Evolutionary conservation across 139 green algal genomes (phyloP), one percentile per base, ranked within the genome.

Genomic region (Medakamo hakoo): DNA sequence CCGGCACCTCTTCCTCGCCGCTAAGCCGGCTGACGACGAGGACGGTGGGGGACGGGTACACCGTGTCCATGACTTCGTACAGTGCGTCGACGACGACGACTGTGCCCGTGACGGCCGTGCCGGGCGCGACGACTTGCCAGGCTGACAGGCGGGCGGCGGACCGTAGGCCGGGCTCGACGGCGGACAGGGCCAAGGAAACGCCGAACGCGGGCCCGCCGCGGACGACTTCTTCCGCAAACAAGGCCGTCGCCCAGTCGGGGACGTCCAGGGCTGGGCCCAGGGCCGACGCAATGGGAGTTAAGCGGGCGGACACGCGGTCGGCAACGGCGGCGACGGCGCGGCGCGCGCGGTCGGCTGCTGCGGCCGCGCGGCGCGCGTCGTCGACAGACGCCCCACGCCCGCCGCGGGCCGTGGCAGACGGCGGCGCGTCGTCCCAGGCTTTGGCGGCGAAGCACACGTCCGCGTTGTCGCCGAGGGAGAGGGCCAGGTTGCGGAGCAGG

Each of bases 381-480:
- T 95, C 88, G 61, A 85, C 82, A 55, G 27, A 76, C 55, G 82
- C 77, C 25, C 71, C 71, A 26, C 74, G 69, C n/a, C 86, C 85
- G 20, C 63, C 63, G 62, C 76, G 75, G 25, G 92, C 65, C 2
- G 59, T 65, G 16, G 48, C 32, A 21, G 40, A 52, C 9, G 40
- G 16, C 40, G 87, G 85, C 68, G 94, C 83, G 29, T 80, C 84
- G 27, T 79, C 72, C 83, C 88, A 88, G 20, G 84, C 84, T 73
- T 95, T 94, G 30, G 98, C 78, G 79, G 88, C 96, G 82, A 90
- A 97, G 75, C 85, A 88, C 30, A 98, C 68, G 79, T 99, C 92
- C 78, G 96, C 86, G 68, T 99, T 99, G 73, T 94, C 77, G 9
- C 84, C 88, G 55, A 80, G 67, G 55, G 78, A 88, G 27, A 99